Evolutionary conservation across 116 monocot genomes (phyloP), one percentile per base, ranked within the genome.

Genomic region (Dioscorea cayenensis): DNA sequence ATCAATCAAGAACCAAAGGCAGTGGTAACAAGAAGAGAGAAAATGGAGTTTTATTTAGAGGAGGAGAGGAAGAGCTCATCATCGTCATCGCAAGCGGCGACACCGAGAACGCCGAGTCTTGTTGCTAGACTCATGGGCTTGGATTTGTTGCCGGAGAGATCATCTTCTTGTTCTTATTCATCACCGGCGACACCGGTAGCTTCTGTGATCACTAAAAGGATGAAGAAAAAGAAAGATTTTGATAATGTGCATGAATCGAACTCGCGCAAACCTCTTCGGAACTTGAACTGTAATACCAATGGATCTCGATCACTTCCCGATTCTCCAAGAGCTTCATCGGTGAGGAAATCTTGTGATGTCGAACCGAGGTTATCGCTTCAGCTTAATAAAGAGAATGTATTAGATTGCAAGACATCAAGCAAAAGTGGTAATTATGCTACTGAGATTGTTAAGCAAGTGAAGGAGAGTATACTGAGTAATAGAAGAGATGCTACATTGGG

Each of bases 61-160:
- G 80, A 78, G 51, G 62, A 69, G 64, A 35, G 61, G 43, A 51
- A 52, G 65, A 67, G 52, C 35, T 3, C 43, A 4, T 32, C 32
- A 2, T 32, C 32, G 32, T 43, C 43, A 43, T 67, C 71, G 12
- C 78, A 74, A 49, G 69, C 79, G 3, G 85, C 36, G 52, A 89
- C 89, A 0, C 90, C 90, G 38, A 79, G 84, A 18, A 84, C 84
- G 21, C 80, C 80, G 17, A 90, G 79, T 58, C 72, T 97, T n/a
- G 90, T 97, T 6, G 96, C 96, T 0, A 82, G 86, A 8, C 77
- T 97, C 28, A 97, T 97, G 96, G 96, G 96, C 2, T 74, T 97
- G 58, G 90, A 90, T 14, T 55, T 75, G 14, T 60, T 86, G 14
- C 85, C 88, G 5, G 84, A 85, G 9, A 32, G 32, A 32, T 32